Base-by-base conservation (phyloP, 352 stramenopile species). In the Globisporangium canariense region DNA sequence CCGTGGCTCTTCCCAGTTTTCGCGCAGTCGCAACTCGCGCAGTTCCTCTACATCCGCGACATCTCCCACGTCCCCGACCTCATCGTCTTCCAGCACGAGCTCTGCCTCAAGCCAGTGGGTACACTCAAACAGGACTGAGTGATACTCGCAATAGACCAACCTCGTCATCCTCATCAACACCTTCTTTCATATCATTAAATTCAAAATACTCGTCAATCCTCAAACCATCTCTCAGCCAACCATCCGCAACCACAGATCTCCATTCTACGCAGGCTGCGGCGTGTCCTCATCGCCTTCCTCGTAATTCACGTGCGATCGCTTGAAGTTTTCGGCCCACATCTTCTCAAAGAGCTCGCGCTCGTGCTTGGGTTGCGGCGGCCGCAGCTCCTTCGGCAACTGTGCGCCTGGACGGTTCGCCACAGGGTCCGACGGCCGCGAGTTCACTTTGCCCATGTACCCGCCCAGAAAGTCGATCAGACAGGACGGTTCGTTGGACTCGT, bases 241-340 rank as follows among this genome's bases (percentile, higher is more conserved):
- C 51, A 25, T 18, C 7, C 8, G 8, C 45, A 22, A 8, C 52
- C 40, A 22, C 28, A 30, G 32, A 10, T 36, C 56, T 13, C 32
- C 41, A 6, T 30, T 18, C 16, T 60, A 64, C 40, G 22, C 46
- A 13, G 58, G 41, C 45, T 51, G 36, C 0, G 22, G n/a, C n/a
- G 30, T 46, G 30, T 64, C 49, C 9, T 40, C 49, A 4, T 1
- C 36, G 34, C 38, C 52, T 34, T 47, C 60, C 32, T 68, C 66
- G 57, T 95, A 95, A 32, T 93, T 74, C 32, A 95, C 87, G 30
- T 75, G 83, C 30, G 93, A 98, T 40, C 90, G 76, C 50, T 94
- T 89, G 78, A 99, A 98, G 74, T 99, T 98, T 69, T 99, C 89
- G 8, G 90, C 89, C 96, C 96, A 99, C 78, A 98, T 90, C 79